These are phyloP conservation scores for Fraxinus ornus DNA, from an alignment of 305 asterid species.

Conservation along the genomic window DNA sequence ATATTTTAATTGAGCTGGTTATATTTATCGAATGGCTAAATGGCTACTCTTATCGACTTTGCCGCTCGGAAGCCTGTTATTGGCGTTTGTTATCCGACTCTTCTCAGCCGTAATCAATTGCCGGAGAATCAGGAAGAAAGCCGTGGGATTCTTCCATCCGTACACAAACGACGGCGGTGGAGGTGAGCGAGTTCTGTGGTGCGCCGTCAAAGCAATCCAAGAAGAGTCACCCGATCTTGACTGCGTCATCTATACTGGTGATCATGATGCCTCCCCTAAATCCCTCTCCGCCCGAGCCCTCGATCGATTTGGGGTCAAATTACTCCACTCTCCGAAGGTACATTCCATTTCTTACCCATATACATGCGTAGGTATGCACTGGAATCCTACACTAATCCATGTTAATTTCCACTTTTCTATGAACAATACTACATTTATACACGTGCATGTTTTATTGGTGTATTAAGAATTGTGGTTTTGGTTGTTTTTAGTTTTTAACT, in stretches of 20 bases:
- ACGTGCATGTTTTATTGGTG: neutral
- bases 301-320: conserved; percentile 78
- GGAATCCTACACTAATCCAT: neutral
- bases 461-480: neutral
- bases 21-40: conserved; percentile 18
- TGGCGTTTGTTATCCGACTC: conserved; percentile 35
- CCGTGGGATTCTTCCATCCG: conserved; percentile 54
- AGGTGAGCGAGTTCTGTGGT: conserved; percentile 43
- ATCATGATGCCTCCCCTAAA: conserved; percentile 70
- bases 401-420: neutral
- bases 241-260: conserved; percentile 78
- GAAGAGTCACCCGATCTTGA: conserved; percentile 71
- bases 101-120: conserved; percentile 29
- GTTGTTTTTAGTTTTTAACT: neutral
- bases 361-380: neutral
- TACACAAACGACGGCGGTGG: conserved; percentile 86
- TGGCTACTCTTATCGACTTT: conserved; percentile 19
- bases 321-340: conserved; percentile 63
- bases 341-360: neutral
- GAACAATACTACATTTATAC: neutral
- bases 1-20: neutral
- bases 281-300: conserved; percentile 65
- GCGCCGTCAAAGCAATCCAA: conserved; percentile 17
- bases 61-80: conserved; percentile 30
- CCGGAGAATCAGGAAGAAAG: conserved; percentile 48